Conservation (phyloP, 2,329 filamentous ascomycete species). For the Penicillium sp. region DNA sequence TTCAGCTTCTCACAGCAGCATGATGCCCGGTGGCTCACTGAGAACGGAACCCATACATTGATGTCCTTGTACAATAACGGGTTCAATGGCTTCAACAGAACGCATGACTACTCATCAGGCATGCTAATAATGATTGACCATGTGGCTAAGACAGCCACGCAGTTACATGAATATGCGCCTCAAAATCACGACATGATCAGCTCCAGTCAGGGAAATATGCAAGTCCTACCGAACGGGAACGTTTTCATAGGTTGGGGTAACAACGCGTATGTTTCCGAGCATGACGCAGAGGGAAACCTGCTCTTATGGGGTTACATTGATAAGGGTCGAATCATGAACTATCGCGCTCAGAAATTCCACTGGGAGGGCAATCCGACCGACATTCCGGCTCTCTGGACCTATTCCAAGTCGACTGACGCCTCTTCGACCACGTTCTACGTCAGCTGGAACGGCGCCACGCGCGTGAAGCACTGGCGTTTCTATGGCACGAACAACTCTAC, state of each 20-base stretch:
- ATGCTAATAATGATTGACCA: conserved; percentile 48
- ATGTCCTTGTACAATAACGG: conserved; percentile 50
- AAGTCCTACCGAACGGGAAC: conserved; percentile 44
- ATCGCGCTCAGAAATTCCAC: conserved; percentile 48
- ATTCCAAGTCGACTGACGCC: conserved; percentile 35
- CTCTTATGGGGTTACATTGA: conserved; percentile 45
- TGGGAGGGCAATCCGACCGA: conserved; percentile 48
- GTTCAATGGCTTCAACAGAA: conserved; percentile 46
- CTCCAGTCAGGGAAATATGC: conserved; percentile 47
- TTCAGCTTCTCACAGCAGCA: conserved; percentile 51
- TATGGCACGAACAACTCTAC: conserved; percentile 38
- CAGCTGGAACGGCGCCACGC: conserved; percentile 49
- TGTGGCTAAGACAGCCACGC: conserved; percentile 39
- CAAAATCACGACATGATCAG: conserved; percentile 33
- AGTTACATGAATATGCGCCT: conserved; percentile 38
- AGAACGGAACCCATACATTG: conserved; percentile 45
- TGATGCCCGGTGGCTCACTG: conserved; percentile 45
- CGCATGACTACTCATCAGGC: conserved; percentile 44
- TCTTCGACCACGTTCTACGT: conserved; percentile 42
- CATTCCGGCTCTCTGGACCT: conserved; percentile 47
- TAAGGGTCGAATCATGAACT: conserved; percentile 44
- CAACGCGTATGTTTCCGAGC: conserved; percentile 46
- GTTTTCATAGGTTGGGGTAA: conserved; percentile 51
- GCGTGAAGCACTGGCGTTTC: conserved; percentile 42
- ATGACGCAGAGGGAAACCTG: conserved; percentile 42